A percentile compares a stretch with the other conserved stretches of the same genome.
These are phyloP conservation scores for Diplodia corticola DNA, from an alignment of 2,329 filamentous ascomycete species.

Conservation along the genomic window DNA sequence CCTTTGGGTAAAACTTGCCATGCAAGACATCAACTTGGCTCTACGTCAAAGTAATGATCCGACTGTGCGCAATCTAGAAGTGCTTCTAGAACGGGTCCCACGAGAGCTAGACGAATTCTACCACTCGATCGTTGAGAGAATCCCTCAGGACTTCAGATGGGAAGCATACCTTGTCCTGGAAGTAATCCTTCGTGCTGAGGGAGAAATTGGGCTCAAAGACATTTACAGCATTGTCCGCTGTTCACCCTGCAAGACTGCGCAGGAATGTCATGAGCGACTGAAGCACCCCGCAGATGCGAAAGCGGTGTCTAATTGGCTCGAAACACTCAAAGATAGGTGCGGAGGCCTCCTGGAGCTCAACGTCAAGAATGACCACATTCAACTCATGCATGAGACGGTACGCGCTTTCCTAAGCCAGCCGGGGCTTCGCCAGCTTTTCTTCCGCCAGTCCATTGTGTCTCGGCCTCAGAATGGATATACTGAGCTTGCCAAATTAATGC, in stretches of 20 bases:
- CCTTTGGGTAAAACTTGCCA: slow-evolving; percentile 15
- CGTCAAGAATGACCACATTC: not conserved
- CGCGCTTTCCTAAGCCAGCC: not conserved
- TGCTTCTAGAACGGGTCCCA: not conserved
- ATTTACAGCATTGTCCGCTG: not conserved
- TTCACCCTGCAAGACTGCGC: not conserved
- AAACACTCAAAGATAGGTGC: not conserved
- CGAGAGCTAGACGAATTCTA: not conserved
- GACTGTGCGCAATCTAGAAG: not conserved
- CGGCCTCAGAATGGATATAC: not conserved
- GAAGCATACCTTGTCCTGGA: not conserved
- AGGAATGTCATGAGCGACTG: not conserved
- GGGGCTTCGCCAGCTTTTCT: not conserved
- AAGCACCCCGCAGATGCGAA: too few species aligned
- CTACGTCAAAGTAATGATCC: not conserved
- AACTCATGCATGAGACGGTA: not conserved
- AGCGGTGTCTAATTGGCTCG: too few species aligned
- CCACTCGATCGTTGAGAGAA: not conserved
- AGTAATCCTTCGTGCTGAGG: not conserved
- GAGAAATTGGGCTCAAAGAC: not conserved
- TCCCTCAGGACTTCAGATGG: not conserved
- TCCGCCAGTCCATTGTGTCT: not conserved
- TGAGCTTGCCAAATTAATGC: not conserved
- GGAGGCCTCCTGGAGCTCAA: not conserved
- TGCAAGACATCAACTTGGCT: slow-evolving; percentile 7